A percentile compares a stretch with the other conserved stretches of the same genome.
Evolutionary conservation across 257 asterid genomes (phyloP).

Genomic region (Sherardia arvensis): DNA sequence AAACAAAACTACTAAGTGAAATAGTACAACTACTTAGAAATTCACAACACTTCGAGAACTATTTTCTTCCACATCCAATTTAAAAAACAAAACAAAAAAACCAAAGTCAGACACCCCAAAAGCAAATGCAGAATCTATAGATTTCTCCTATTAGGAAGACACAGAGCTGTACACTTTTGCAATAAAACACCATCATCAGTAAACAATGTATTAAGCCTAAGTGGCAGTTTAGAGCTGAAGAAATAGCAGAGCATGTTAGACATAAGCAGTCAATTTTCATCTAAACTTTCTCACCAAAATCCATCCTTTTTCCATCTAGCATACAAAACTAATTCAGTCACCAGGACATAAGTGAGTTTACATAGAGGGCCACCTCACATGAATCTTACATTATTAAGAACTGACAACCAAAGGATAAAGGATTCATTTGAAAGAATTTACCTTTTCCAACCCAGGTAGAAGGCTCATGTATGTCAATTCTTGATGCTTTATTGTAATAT

Average conservation of each 20-base stretch:
- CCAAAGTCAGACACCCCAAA: not conserved
- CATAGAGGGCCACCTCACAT: not conserved
- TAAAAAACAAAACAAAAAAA: not conserved
- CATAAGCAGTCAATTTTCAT: not conserved
- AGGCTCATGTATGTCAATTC: slow-evolving; percentile 97
- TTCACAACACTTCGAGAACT: not conserved
- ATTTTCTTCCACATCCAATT: not conserved
- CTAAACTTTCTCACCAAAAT: not conserved
- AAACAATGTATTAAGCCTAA: not conserved
- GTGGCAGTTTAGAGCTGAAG: not conserved
- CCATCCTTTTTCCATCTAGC: not conserved
- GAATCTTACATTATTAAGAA: not conserved
- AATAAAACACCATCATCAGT: not conserved
- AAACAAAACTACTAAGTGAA: not conserved
- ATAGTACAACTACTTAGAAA: not conserved
- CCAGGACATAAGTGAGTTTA: not conserved
- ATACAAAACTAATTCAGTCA: not conserved
- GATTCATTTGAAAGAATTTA: slow-evolving; percentile 11
- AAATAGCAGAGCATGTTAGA: not conserved
- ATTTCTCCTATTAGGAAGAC: not conserved
- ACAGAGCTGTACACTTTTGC: no score
- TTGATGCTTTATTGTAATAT: slow-evolving; percentile 92
- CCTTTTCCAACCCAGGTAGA: slow-evolving; percentile 99
- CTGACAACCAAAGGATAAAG: not conserved
- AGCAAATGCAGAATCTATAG: not conserved